phyloP scores from a whole-genome alignment of 768 basidiomycete genomes.

The Calvatia gigantea region DNA sequence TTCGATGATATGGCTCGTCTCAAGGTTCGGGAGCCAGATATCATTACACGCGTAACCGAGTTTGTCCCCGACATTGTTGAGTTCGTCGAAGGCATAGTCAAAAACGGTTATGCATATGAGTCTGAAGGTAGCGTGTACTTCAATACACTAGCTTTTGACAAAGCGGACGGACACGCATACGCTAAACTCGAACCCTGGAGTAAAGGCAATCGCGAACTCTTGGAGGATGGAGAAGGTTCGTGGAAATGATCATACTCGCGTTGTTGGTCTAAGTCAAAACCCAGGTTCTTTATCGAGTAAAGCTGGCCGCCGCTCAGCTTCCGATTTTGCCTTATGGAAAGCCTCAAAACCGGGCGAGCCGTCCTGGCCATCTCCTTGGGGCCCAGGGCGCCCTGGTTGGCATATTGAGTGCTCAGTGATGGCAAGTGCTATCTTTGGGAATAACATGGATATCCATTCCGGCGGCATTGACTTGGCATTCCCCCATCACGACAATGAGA shows the following conservation, averaged over 20 bases:
- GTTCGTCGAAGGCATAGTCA: slow-evolving; percentile 82
- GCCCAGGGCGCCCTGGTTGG: slow-evolving; percentile 94
- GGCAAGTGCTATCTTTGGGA: slow-evolving; percentile 88
- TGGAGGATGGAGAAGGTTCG: slow-evolving; percentile 90
- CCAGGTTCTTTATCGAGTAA: slow-evolving; percentile 40
- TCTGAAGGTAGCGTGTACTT: slow-evolving; percentile 86
- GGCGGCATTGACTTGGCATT: slow-evolving; percentile 98
- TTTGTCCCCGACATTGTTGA: slow-evolving; percentile 93
- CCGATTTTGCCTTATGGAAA: slow-evolving; percentile 99
- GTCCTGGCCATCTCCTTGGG: slow-evolving; percentile 96
- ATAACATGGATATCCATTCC: slow-evolving; percentile 95
- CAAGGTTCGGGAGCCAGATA: slow-evolving; percentile 83
- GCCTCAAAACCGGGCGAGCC: slow-evolving; percentile 95
- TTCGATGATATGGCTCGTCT: slow-evolving; percentile 92
- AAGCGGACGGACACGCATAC: slow-evolving; percentile 73
- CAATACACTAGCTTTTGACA: slow-evolving; percentile 80
- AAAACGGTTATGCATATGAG: slow-evolving; percentile 78
- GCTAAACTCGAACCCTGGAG: slow-evolving; percentile 96
- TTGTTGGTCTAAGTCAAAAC: slow-evolving; percentile 5
- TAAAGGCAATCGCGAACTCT: slow-evolving; percentile 85
- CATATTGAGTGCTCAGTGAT: slow-evolving; percentile 99
- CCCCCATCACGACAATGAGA: slow-evolving; percentile 98
- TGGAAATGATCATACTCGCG: background rate
- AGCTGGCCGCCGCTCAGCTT: slow-evolving; percentile 67
- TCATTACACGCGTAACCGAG: slow-evolving; percentile 92